phyloP scores from a whole-genome alignment of 192 early-diverging fungal species.

The Mortierella antarctica region DNA sequence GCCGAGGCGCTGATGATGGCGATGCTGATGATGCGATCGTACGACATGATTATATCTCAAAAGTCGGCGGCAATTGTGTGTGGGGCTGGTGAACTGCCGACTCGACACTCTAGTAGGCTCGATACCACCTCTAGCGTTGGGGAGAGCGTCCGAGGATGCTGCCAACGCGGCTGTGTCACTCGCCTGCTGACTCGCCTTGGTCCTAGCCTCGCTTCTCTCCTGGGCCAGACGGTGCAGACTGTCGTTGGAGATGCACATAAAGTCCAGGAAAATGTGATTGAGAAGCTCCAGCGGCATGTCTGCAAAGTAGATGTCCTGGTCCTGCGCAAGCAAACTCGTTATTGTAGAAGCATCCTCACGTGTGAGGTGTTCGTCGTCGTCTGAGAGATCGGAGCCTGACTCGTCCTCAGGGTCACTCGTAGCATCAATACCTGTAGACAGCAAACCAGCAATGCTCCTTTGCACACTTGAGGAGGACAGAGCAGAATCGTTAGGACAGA shows the following conservation, averaged over 20 bases:
- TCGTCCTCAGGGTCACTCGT: background rate
- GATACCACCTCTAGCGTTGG: background rate
- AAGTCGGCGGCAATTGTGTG: too few relatives aligned
- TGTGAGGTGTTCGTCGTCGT: background rate
- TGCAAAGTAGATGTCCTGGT: constrained; percentile 13
- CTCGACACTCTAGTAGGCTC: background rate
- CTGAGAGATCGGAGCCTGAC: background rate
- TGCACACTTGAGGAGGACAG: background rate
- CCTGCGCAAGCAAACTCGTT: background rate
- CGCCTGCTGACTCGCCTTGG: background rate
- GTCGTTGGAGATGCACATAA: constrained; percentile 9
- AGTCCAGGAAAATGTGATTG: constrained; percentile 6
- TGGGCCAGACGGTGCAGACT: constrained; percentile 5
- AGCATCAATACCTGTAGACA: background rate
- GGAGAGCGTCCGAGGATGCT: background rate
- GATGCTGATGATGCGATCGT: too few relatives aligned
- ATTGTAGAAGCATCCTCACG: background rate
- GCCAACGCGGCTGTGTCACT: background rate
- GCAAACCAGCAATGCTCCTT: background rate
- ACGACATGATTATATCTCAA: too few relatives aligned
- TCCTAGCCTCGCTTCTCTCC: constrained; percentile 6
- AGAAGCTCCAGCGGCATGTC: constrained; percentile 33
- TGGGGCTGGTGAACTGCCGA: too few relatives aligned
- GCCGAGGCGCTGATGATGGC: too few relatives aligned
- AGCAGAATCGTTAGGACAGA: constrained; percentile 16